Base-by-base conservation (phyloP, 176 grass and related monocot genomes). In the Oryza meridionalis region DNA sequence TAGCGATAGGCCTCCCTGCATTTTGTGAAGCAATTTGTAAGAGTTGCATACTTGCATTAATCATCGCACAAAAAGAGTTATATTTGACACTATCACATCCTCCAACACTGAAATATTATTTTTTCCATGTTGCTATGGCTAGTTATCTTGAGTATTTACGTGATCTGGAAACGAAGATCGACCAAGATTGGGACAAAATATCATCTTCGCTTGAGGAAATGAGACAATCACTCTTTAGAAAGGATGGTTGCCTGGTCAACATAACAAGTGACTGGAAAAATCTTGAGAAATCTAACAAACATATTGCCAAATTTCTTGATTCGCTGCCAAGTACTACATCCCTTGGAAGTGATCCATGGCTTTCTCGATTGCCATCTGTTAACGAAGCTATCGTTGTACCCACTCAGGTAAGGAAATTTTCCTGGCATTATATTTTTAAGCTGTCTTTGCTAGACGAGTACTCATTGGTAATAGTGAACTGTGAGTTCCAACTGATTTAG, bases 371-470 rank as follows among this genome's bases (percentile, higher is more conserved):
- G 59, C 86, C 91, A 90, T 87, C 84, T 69, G 84, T 87, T 82
- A 94, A 99, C 40, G 96, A 99, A 92, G 96, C 96, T 67, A 95
- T 99, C 72, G 91, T 99, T 77, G 82, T 99, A 45, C 96, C 96
- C n/a, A 99, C 96, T 53, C 96, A 99, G 93, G 96, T 92, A 83
- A 73, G 15, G 16, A 4, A 59, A 78, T 33, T 77, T 74, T 37
- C 63, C 25, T 84, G 27, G 10, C 61, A 62, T 88, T 84, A 38
- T 16, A 61, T 82, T 90, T 72, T 90, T 72, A 25, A 67, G 15
- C 59, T 40, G 31, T 40, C 27, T 59, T 46, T 58, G 11, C 21
- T 50, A 83, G 35, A 86, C 79, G 63, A 55, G 25, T 49, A 50
- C 43, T 78, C 37, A 0, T 43, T 55, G n/a, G 21, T 43, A 72